These are phyloP conservation scores for Irpex sp. DNA, from an alignment of 1,284 basidiomycete genomes.

Conservation along the genomic window DNA sequence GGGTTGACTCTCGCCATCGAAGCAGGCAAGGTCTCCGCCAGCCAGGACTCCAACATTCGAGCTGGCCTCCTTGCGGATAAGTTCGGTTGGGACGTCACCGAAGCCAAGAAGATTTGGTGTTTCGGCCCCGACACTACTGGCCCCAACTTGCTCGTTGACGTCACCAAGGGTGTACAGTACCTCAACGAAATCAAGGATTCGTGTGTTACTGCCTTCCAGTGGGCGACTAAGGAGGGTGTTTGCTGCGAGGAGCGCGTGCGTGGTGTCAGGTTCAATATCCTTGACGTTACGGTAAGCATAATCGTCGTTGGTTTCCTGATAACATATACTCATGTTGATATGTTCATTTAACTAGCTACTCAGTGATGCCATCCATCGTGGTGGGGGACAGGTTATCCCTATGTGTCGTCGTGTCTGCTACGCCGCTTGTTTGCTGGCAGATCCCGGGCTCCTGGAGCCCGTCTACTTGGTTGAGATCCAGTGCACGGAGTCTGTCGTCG, in stretches of 20 bases:
- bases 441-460: constrained; percentile 93
- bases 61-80: constrained; percentile 97
- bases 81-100: constrained; percentile 98
- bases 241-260: constrained; percentile 95
- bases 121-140: constrained; percentile 99
- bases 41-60: constrained; percentile 98
- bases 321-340: constrained; percentile 1
- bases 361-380: constrained; percentile 99
- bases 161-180: constrained; percentile 98
- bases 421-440: constrained; percentile 91
- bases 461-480: constrained; percentile 99
- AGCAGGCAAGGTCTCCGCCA: constrained; percentile 79
- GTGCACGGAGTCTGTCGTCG: constrained; percentile 96
- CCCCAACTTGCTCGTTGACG: constrained; percentile 96
- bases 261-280: constrained; percentile 93
- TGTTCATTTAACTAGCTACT: constrained; percentile 60
- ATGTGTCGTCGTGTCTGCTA: constrained; percentile 96
- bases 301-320: neutral
- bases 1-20: constrained; percentile 95
- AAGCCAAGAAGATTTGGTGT: constrained; percentile 99
- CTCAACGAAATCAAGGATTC: constrained; percentile 99
- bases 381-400: constrained; percentile 98
- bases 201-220: constrained; percentile 98
- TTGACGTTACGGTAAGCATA: constrained; percentile 85
- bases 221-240: constrained; percentile 99